Evolutionary conservation across 495 filamentous ascomycete species (phyloP).

Genomic region (Hypomontagnella submonticulosa): DNA sequence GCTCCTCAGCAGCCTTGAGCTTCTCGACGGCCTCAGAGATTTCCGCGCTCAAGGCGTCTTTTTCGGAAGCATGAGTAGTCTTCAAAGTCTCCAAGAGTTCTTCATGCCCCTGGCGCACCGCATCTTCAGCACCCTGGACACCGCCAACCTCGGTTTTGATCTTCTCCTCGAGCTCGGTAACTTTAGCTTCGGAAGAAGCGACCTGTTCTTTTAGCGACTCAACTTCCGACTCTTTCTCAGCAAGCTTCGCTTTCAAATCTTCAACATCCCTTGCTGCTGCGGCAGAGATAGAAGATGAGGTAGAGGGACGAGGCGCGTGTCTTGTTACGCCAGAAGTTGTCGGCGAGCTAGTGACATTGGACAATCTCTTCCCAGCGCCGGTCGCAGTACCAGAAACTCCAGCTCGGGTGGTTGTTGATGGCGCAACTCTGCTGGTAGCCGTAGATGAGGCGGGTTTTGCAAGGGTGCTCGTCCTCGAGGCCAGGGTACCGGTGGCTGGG

Average conservation of each 20-base stretch:
- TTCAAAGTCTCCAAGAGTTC: slow-evolving; percentile 58
- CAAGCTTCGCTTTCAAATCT: slow-evolving; percentile 63
- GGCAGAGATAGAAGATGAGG: slow-evolving; percentile 48
- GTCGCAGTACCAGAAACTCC: slow-evolving; percentile 49
- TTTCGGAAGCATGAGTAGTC: slow-evolving; percentile 58
- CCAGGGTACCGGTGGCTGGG: slow-evolving; percentile 46
- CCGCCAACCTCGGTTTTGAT: slow-evolving; percentile 43
- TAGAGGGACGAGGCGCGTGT: slow-evolving; percentile 55
- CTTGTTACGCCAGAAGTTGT: slow-evolving; percentile 38
- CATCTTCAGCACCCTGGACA: slow-evolving; percentile 44
- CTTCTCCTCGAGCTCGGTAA: slow-evolving; percentile 55
- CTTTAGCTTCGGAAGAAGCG: slow-evolving; percentile 54
- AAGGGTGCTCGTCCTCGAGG: slow-evolving; percentile 45
- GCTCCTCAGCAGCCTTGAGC: slow-evolving; percentile 54
- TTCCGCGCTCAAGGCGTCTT: slow-evolving; percentile 55
- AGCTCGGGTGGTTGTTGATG: slow-evolving; percentile 46
- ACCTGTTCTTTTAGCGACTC: slow-evolving; percentile 54
- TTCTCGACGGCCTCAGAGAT: slow-evolving; percentile 57
- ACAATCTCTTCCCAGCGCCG: slow-evolving; percentile 64
- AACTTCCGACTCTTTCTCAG: slow-evolving; percentile 61
- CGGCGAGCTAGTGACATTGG: slow-evolving; percentile 49
- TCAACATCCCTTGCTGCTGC: slow-evolving; percentile 60
- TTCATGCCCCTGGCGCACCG: slow-evolving; percentile 51
- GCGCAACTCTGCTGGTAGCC: slow-evolving; percentile 40
- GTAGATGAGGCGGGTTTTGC: slow-evolving; percentile 43